Percentiles rank a stretch among this genome's conserved stretches.
Conservation (phyloP, 495 filamentous ascomycete species). For the Lindgomyces ingoldianus region DNA sequence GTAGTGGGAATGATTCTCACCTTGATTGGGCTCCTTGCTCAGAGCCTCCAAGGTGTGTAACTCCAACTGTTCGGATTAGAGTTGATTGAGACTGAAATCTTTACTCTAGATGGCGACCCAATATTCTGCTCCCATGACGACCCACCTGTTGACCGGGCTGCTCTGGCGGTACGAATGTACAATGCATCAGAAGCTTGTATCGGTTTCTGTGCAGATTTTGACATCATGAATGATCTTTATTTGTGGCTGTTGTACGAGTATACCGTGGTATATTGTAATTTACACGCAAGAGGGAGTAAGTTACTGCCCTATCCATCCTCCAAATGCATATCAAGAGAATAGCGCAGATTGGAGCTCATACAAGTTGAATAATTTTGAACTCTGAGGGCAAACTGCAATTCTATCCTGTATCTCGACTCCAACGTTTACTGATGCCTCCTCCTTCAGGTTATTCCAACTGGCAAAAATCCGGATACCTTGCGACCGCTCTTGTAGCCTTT, state of each 20-base stretch:
- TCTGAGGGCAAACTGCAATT: no score
- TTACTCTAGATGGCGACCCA: conserved; percentile 38
- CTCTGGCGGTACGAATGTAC: conserved; percentile 37
- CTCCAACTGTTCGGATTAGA: neutral
- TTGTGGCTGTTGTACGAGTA: conserved; percentile 44
- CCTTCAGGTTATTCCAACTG: conserved; percentile 40
- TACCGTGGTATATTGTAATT: conserved; percentile 23
- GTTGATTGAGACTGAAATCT: neutral
- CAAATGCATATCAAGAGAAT: neutral
- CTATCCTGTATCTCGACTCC: no score
- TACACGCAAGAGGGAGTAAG: conserved; percentile 27
- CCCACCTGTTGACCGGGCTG: conserved; percentile 32
- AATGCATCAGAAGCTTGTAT: conserved; percentile 41
- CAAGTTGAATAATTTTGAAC: no score
- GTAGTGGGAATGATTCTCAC: conserved; percentile 56
- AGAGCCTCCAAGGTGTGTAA: conserved; percentile 41
- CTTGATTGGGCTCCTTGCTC: conserved; percentile 49
- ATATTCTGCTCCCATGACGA: conserved; percentile 42
- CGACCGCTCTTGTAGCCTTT: conserved; percentile 57
- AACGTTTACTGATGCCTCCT: neutral
- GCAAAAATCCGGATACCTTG: conserved; percentile 44
- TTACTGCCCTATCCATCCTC: neutral
- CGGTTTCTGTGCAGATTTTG: conserved; percentile 41
- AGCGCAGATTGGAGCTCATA: neutral
- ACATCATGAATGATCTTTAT: conserved; percentile 44